Base-by-base conservation (phyloP, 495 filamentous ascomycete species). In the Podospora conica region DNA sequence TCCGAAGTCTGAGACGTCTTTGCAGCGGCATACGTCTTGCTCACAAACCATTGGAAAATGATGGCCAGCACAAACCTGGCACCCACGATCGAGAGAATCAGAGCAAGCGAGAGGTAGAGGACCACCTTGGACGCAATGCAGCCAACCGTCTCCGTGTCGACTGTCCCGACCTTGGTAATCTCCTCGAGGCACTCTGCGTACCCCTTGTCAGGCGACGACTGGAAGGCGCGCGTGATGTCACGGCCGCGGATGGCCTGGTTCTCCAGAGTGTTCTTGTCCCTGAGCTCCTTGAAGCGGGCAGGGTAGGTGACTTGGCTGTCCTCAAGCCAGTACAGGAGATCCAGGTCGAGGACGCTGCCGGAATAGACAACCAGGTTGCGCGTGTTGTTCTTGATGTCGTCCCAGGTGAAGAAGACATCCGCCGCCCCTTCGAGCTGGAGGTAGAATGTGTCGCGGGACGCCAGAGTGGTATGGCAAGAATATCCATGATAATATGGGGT, bases 71-170 rank as follows among this genome's bases (percentile, higher is more conserved):
- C 74, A 71, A 99, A 99, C 68, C 96, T 95, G 67, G 91, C 85
- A 20, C 84, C 73, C 9, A 98, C 96, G 63, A 98, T 91, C 23
- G 91, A 87, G 25, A 99, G 80, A 76, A 99, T 99, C 78, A 99
- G 91, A 60, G 90, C 88, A 66, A 99, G 81, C 6, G 94, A 95
- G 40, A 97, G 86, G 69, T 98, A 99, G 29, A 99, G 90, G 9
- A 99, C 96, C 18, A 99, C 94, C 75, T 96, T 90, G 60, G 93
- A 96, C 1, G 96, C 96, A 70, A 99, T 98, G 77, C 96, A 99
- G 12, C 96, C 96, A 9, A 99, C 91, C 3, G 92, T 97, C 69
- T 93, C 92, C 0, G 95, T 97, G 74, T 98, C 96, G 65, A 99
- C 90, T 15, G 90, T 91, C 15, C 96, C 96, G 25, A 99, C 96